Base-by-base conservation (phyloP, 805 yeast species). In the Saccharomycopsis sp. region DNA sequence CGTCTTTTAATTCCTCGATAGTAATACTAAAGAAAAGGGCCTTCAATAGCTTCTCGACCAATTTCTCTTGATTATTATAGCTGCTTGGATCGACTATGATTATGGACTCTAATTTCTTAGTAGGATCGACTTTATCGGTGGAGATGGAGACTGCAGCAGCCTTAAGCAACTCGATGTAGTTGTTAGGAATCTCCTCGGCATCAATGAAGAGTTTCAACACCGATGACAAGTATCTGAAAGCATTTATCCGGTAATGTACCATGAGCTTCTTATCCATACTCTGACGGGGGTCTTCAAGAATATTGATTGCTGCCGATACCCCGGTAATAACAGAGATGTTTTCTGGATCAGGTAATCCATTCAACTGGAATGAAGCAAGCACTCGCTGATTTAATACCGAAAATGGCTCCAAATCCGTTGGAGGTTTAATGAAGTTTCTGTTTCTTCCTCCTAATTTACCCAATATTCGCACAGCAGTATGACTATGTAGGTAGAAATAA, bases 361-460 rank as follows among this genome's bases (percentile, higher is more conserved):
- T 85, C 47, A 93, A 80, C 52, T 78, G 77, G 69, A 93, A 83
- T 56, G 82, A 69, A 0, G 94, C 92, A n/a, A 82, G 76, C 5
- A 89, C 75, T 62, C 87, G 87, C 64, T 87, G 89, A 59, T 86
- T 86, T 17, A 81, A 66, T 50, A 68, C 72, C 0, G 82, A 76
- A 60, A 78, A 78, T 23, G 58, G 55, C 53, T 78, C 74, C 64
- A 94, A 74, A 58, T 87, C 86, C 50, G 80, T 74, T 47, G 92
- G 90, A 1, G 96, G 87, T 58, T 83, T 83, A 65, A 94, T 78
- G 68, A 90, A 89, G 56, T 86, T 84, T 65, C 97, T 84, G 66
- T 94, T 94, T 68, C 99, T 81, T 1, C 99, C 99, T 44, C 99
- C 99, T 17, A 94, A 75, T 69, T 96, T 94, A 55, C 99, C 99